A percentile compares a stretch with the other conserved stretches of the same genome.
Evolutionary conservation across 805 yeast species (phyloP).

Genomic region (Teunomyces tritomae): DNA sequence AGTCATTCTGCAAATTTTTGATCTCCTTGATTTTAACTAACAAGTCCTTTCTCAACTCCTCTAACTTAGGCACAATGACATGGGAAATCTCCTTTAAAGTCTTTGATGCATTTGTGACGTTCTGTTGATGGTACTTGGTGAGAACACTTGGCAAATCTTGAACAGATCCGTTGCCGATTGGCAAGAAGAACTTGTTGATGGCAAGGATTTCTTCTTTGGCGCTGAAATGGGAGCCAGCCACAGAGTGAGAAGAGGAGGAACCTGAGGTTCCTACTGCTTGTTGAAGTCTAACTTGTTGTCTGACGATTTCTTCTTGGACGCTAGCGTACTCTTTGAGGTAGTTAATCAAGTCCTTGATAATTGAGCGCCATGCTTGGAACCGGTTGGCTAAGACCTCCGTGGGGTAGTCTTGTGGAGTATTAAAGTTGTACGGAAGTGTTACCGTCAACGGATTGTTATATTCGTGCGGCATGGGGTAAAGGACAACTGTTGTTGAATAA

Average conservation of each 20-base stretch:
- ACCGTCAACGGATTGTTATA: constrained; percentile 38
- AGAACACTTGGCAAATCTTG: constrained; percentile 78
- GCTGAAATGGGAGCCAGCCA: constrained; percentile 11
- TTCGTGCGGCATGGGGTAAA: constrained; percentile 9
- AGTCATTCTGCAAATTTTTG: constrained; percentile 76
- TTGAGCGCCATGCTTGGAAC: constrained; percentile 81
- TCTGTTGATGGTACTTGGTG: constrained; percentile 46
- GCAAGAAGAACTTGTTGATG: constrained; percentile 58
- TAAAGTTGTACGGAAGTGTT: constrained; percentile 36
- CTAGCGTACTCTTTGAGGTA: constrained; percentile 78
- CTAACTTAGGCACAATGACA: constrained; percentile 52
- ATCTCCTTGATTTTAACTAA: constrained; percentile 85
- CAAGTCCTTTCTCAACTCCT: constrained; percentile 65
- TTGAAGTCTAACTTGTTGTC: constrained; percentile 77
- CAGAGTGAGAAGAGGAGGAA: constrained; percentile 1
- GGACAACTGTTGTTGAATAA: not conserved
- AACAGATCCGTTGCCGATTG: constrained; percentile 75
- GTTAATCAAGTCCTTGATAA: constrained; percentile 68
- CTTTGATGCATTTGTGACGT: constrained; percentile 32
- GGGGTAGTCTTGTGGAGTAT: constrained; percentile 49
- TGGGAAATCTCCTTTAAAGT: constrained; percentile 50
- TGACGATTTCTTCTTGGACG: constrained; percentile 83
- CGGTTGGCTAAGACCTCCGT: constrained; percentile 84
- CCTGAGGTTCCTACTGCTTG: constrained; percentile 51
- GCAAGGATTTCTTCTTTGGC: constrained; percentile 31